Percentiles rank a stretch among this genome's conserved stretches.
Evolutionary conservation across 768 basidiomycete species (phyloP).

Genomic region (Podaxis sp.): DNA sequence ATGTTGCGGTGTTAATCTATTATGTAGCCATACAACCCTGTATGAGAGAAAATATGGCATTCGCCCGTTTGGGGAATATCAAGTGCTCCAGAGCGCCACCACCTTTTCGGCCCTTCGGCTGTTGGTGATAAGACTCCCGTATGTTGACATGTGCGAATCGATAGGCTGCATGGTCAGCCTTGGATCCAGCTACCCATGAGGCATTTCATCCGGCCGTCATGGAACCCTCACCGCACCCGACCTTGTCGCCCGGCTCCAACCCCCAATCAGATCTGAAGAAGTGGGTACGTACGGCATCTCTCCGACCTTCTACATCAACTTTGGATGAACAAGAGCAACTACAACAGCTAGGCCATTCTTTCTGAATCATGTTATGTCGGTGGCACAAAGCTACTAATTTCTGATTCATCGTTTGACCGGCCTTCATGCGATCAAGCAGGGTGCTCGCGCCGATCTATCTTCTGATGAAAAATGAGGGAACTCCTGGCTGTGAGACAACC

Average conservation of each 20-base stretch:
- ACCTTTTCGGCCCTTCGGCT: not conserved
- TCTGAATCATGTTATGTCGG: not conserved
- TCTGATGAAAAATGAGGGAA: not conserved
- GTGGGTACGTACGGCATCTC: conserved; percentile 1
- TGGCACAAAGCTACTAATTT: not conserved
- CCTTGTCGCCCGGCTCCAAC: not conserved
- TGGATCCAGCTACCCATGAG: not conserved
- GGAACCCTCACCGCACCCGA: conserved; percentile 1
- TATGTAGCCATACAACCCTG: not conserved
- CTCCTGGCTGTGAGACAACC: not conserved
- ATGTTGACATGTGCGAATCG: not conserved
- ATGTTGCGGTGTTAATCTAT: conserved; percentile 1
- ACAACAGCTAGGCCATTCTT: not conserved
- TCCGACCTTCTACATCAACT: not conserved
- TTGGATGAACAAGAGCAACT: not conserved
- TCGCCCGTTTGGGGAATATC: not conserved
- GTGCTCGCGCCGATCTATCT: not conserved
- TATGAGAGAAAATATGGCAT: not conserved
- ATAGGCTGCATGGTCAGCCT: not conserved
- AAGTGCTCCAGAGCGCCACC: not conserved
- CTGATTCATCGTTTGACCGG: not conserved
- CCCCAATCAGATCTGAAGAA: not conserved
- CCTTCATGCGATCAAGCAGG: not conserved
- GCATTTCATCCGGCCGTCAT: conserved; percentile 5
- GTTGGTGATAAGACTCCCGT: conserved; percentile 3